Conservation (phyloP, 805 yeast genomes). For the Isabelozyma heimii region DNA sequence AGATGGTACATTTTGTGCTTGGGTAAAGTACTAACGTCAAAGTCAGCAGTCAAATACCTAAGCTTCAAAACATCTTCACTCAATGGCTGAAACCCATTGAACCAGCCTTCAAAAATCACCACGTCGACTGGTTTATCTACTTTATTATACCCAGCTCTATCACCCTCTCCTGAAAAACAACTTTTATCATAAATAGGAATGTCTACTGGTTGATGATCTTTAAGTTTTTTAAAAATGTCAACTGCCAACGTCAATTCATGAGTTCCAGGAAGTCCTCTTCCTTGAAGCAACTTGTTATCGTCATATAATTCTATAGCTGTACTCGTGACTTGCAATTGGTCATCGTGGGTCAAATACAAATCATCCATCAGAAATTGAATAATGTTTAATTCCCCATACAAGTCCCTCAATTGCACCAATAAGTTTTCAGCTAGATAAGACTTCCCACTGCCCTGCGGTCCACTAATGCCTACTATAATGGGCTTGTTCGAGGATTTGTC, state of each 20-base stretch:
- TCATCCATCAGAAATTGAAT: conserved; percentile 79
- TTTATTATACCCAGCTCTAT: conserved; percentile 40
- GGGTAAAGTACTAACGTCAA: conserved; percentile 14
- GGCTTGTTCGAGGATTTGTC: conserved; percentile 23
- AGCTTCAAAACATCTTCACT: conserved; percentile 17
- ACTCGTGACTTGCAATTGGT: conserved; percentile 49
- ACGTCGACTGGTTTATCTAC: conserved; percentile 50
- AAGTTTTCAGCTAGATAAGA: conserved; percentile 51
- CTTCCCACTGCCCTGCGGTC: conserved; percentile 83
- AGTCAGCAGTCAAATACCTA: conserved; percentile 15
- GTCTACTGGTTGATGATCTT: conserved; percentile 9
- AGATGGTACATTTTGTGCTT: conserved; percentile 24
- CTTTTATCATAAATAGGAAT: conserved; percentile 81
- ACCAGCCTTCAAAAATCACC: conserved; percentile 92
- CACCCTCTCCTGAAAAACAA: conserved; percentile 71
- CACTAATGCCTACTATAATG: conserved; percentile 56
- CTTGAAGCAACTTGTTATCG: conserved; percentile 58
- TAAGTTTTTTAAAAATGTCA: conserved; percentile 29
- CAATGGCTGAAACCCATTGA: conserved; percentile 62
- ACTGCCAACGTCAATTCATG: conserved; percentile 64
- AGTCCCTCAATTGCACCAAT: conserved; percentile 22
- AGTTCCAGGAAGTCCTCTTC: conserved; percentile 93
- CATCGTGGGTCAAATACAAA: conserved; percentile 65
- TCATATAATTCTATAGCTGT: conserved; percentile 9
- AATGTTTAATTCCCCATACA: conserved; percentile 35